Percentiles rank a stretch among this genome's conserved stretches.
Conservation (phyloP, 257 asterid genomes). For the Catharanthus roseus region DNA sequence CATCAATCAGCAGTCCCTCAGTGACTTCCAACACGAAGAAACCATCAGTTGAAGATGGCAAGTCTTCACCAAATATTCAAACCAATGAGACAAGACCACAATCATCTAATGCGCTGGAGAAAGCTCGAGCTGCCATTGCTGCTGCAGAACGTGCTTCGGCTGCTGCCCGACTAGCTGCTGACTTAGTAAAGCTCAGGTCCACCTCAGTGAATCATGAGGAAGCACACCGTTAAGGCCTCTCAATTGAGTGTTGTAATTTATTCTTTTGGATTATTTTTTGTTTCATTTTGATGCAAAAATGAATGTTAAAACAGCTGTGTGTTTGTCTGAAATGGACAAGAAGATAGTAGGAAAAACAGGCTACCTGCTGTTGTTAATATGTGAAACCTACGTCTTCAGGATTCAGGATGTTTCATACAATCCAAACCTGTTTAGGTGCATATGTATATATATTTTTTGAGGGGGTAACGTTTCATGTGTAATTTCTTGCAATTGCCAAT, state of each 20-base stretch:
- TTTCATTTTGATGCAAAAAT: background rate
- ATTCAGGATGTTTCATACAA: background rate
- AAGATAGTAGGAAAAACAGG: no score
- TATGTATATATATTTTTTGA: background rate
- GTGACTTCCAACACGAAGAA: conserved; percentile 17
- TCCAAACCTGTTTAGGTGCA: no score
- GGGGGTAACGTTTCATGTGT: background rate
- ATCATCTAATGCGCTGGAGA: conserved; percentile 51
- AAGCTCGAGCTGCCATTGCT: conserved; percentile 73
- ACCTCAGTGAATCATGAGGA: conserved; percentile 31
- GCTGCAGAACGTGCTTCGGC: conserved; percentile 95
- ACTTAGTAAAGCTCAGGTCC: conserved; percentile 46
- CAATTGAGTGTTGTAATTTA: background rate
- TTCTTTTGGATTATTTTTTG: background rate
- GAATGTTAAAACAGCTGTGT: background rate
- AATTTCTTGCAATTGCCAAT: background rate
- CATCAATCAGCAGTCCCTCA: conserved; percentile 22
- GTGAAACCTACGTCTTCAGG: background rate
- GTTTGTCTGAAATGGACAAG: background rate
- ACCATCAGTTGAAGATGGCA: conserved; percentile 25
- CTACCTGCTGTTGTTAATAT: background rate
- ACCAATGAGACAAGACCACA: conserved; percentile 29
- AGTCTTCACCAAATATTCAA: conserved; percentile 15
- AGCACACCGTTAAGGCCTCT: conserved; percentile 20
- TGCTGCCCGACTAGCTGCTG: conserved; percentile 89